Percentiles rank a stretch among this genome's conserved stretches.
These are phyloP conservation scores for Arabis hirsuta DNA, from an alignment of 345 rosid species.

Conservation along the genomic window DNA sequence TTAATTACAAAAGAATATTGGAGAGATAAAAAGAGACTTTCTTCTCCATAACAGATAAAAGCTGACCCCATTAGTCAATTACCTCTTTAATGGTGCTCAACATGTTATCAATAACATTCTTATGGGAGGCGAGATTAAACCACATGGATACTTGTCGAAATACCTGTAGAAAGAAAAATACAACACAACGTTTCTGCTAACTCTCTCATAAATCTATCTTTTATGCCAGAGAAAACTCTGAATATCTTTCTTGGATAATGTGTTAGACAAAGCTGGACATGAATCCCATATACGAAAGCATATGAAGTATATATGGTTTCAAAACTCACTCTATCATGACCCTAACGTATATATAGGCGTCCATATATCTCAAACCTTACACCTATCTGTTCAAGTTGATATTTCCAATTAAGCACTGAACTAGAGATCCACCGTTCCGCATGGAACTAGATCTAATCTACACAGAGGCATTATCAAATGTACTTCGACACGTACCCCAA, in stretches of 20 bases:
- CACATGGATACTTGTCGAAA: conserved; percentile 87
- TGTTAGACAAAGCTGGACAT: conserved; percentile 21
- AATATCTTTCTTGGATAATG: conserved; percentile 18
- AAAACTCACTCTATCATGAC: conserved; percentile 25
- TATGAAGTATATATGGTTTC: not conserved
- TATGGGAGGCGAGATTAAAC: conserved; percentile 80
- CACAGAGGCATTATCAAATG: conserved; percentile 10
- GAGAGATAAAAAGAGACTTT: conserved; percentile 3
- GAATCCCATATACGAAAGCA: conserved; percentile 16
- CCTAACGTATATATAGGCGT: conserved; percentile 11
- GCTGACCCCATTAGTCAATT: conserved; percentile 29
- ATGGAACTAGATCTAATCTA: conserved; percentile 12
- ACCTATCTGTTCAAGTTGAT: conserved; percentile 11
- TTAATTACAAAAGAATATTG: conserved; percentile 14
- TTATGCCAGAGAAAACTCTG: conserved; percentile 7
- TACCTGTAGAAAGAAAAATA: conserved; percentile 57
- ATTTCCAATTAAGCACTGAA: conserved; percentile 2
- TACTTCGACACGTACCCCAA: conserved; percentile 11
- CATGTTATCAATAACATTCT: conserved; percentile 75
- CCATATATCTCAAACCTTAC: conserved; percentile 23
- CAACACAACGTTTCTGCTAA: conserved; percentile 13
- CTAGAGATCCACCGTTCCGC: conserved; percentile 4
- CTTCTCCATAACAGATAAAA: conserved; percentile 24
- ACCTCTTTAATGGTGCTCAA: conserved; percentile 75
- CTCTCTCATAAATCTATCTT: conserved; percentile 14